These are phyloP conservation scores for Mercurialis annua DNA, from an alignment of 345 rosid species.

Conservation along the genomic window DNA sequence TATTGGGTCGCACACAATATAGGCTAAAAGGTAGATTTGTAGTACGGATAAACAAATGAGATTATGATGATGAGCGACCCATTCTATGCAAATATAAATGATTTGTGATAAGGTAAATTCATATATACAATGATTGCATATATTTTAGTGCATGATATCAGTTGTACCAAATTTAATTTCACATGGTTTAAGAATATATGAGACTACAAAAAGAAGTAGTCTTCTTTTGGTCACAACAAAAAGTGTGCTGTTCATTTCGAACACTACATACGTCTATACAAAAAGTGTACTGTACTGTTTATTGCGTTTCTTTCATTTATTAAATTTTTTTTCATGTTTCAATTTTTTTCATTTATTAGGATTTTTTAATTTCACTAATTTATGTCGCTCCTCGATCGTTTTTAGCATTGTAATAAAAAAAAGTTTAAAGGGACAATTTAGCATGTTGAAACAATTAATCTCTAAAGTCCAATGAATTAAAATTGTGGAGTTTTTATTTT, in stretches of 20 bases:
- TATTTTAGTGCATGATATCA: neutral
- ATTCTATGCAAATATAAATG: neutral
- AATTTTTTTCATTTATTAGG: too few relatives aligned
- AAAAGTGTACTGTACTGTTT: neutral
- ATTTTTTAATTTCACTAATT: too few relatives aligned
- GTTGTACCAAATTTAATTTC: constrained; percentile 14
- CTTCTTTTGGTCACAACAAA: constrained; percentile 32
- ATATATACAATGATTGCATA: neutral
- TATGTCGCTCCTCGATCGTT: too few relatives aligned
- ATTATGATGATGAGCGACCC: neutral
- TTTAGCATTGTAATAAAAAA: too few relatives aligned
- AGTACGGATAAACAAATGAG: constrained; percentile 9
- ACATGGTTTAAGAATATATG: constrained; percentile 24
- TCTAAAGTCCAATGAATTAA: too few relatives aligned
- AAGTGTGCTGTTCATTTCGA: constrained; percentile 1
- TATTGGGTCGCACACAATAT: constrained; percentile 11
- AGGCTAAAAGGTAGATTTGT: constrained; percentile 20
- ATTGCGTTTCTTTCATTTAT: neutral
- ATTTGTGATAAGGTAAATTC: neutral
- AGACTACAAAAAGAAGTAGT: constrained; percentile 15
- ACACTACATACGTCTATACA: neutral
- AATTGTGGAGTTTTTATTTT: too few relatives aligned
- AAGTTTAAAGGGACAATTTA: too few relatives aligned
- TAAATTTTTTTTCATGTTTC: neutral
- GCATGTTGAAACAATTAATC: too few relatives aligned